These are phyloP conservation scores for Aspergillus tanneri DNA, from an alignment of 2,329 filamentous ascomycete genomes.

Conservation along the genomic window DNA sequence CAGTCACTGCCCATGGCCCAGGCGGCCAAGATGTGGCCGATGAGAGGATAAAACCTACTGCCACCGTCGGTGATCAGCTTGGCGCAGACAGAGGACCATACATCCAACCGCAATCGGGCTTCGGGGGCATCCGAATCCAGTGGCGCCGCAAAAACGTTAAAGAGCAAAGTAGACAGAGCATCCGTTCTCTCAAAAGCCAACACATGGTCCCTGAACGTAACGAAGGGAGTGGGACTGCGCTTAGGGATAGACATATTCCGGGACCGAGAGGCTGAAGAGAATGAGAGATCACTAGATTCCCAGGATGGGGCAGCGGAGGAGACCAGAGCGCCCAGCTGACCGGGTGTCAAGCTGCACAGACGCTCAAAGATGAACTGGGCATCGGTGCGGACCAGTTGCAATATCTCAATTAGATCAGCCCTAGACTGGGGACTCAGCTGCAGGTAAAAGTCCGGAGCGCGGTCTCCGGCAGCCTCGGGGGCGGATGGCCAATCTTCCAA, in stretches of 20 bases:
- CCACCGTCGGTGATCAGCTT: slow-evolving; percentile 76
- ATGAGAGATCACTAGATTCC: slow-evolving; percentile 81
- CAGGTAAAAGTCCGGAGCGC: slow-evolving; percentile 46
- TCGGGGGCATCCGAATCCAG: slow-evolving; percentile 78
- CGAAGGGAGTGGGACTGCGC: slow-evolving; percentile 48
- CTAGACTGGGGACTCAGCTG: slow-evolving; percentile 74
- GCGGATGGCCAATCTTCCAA: slow-evolving; percentile 30
- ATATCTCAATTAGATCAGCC: slow-evolving; percentile 73
- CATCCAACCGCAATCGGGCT: slow-evolving; percentile 73
- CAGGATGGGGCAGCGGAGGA: slow-evolving; percentile 74
- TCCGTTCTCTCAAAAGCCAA: slow-evolving; percentile 88
- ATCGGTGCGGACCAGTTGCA: slow-evolving; percentile 80
- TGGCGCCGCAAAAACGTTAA: slow-evolving; percentile 86
- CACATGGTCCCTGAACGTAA: slow-evolving; percentile 74
- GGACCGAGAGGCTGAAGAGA: slow-evolving; percentile 62
- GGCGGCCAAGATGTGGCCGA: slow-evolving; percentile 80
- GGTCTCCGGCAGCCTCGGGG: slow-evolving; percentile 41
- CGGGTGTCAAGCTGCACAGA: slow-evolving; percentile 69
- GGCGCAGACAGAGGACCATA: slow-evolving; percentile 87
- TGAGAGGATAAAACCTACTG: slow-evolving; percentile 73
- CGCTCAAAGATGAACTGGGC: slow-evolving; percentile 83
- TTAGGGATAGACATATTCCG: slow-evolving; percentile 52
- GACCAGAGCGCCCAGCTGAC: slow-evolving; percentile 75
- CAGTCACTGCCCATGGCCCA: slow-evolving; percentile 86
- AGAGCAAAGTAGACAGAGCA: slow-evolving; percentile 77